A percentile compares a stretch with the other conserved stretches of the same genome.
Evolutionary conservation across 352 stramenopile species (phyloP).

Genomic region (Blastocystis sp.): DNA sequence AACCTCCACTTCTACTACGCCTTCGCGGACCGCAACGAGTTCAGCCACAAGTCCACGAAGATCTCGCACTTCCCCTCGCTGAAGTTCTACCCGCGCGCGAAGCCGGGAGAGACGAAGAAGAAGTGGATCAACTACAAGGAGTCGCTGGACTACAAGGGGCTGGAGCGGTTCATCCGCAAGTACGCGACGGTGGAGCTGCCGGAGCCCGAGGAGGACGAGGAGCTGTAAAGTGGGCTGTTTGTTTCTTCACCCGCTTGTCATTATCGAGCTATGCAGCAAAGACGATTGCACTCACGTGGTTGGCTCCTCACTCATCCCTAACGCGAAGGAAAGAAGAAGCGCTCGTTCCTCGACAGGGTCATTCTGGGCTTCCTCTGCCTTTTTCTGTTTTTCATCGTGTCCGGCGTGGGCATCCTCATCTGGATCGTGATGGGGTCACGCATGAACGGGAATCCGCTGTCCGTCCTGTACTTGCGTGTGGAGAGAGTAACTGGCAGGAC

Average conservation of each 20-base stretch:
- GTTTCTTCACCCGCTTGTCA: background rate
- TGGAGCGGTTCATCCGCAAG: conserved; percentile 64
- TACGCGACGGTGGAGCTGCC: conserved; percentile 60
- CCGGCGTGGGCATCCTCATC: conserved; percentile 13
- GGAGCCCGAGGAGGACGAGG: conserved; percentile 58
- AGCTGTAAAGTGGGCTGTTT: conserved; percentile 1
- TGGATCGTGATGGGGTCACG: conserved; percentile 58
- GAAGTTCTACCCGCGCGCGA: conserved; percentile 30
- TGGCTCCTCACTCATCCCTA: background rate
- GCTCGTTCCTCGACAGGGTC: conserved; percentile 29
- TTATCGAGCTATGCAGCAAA: background rate
- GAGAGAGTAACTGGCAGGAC: background rate
- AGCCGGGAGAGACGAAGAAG: conserved; percentile 28
- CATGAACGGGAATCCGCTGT: background rate
- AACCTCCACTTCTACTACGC: conserved; percentile 46
- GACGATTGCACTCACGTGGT: background rate
- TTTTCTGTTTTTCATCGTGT: conserved; percentile 48
- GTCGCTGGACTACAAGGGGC: conserved; percentile 32
- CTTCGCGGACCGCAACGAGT: conserved; percentile 52
- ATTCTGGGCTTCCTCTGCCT: conserved; percentile 43
- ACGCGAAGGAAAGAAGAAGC: conserved; percentile 3
- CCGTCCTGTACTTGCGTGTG: background rate
- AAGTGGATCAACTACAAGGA: conserved; percentile 58
- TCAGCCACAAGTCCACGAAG: conserved; percentile 40
- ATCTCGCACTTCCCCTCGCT: conserved; percentile 37